Conservation (phyloP, 768 basidiomycete genomes). For the Lactifluus pinguis region DNA sequence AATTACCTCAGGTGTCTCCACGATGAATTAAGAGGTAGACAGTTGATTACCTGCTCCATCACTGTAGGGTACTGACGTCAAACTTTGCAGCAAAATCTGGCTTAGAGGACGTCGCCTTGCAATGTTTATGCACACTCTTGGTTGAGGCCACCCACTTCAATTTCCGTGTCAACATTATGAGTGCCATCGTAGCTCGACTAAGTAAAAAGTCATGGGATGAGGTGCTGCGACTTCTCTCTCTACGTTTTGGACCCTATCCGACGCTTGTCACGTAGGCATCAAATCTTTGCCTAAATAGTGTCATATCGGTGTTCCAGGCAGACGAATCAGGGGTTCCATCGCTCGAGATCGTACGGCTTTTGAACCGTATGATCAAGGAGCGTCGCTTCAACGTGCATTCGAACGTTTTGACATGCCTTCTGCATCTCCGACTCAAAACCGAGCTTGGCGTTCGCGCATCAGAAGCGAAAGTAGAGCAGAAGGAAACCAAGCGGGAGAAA, state of each 20-base stretch:
- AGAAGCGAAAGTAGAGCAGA: slow-evolving; percentile 53
- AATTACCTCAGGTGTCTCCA: slow-evolving; percentile 80
- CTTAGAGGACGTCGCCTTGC: slow-evolving; percentile 60
- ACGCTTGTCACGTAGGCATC: slow-evolving; percentile 49
- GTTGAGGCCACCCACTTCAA: slow-evolving; percentile 91
- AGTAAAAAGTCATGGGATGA: slow-evolving; percentile 86
- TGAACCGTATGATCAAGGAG: slow-evolving; percentile 96
- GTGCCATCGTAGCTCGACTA: slow-evolving; percentile 69
- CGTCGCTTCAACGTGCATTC: slow-evolving; percentile 85
- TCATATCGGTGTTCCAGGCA: slow-evolving; percentile 74
- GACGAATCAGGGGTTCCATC: slow-evolving; percentile 78
- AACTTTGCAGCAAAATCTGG: slow-evolving; percentile 46
- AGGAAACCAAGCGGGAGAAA: slow-evolving; percentile 25
- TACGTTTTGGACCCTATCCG: slow-evolving; percentile 11
- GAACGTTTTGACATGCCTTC: slow-evolving; percentile 74
- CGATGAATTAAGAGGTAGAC: slow-evolving; percentile 74
- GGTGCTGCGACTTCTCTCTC: slow-evolving; percentile 37
- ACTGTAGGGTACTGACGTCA: neutral
- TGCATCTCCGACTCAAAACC: slow-evolving; percentile 77
- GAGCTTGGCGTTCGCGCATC: slow-evolving; percentile 80
- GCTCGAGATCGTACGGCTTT: slow-evolving; percentile 77
- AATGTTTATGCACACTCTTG: slow-evolving; percentile 81
- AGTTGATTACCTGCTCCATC: slow-evolving; percentile 8
- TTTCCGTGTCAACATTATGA: slow-evolving; percentile 88
- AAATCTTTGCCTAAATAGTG: slow-evolving; percentile 71